These are phyloP conservation scores for Pisolithus albus DNA, from an alignment of 768 basidiomycete species.

Conservation along the genomic window DNA sequence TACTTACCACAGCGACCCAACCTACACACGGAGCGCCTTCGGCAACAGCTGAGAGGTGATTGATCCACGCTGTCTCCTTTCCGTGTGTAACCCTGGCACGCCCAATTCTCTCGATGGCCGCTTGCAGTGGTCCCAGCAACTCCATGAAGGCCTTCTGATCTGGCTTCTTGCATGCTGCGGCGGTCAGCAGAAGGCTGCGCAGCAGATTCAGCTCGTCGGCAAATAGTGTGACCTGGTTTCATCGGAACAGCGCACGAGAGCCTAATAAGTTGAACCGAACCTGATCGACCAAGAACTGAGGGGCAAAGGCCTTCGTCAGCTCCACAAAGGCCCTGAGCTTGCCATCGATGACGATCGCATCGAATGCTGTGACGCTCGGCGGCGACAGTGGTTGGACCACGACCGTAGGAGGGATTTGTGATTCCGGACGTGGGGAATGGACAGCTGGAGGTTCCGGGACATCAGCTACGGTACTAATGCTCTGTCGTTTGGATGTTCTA, in stretches of 20 bases:
- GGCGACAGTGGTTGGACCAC: slow-evolving; percentile 39
- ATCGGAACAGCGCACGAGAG: slow-evolving; percentile 1
- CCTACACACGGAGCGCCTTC: slow-evolving; percentile 78
- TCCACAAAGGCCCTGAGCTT: slow-evolving; percentile 70
- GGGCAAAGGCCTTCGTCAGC: slow-evolving; percentile 65
- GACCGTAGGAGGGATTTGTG: slow-evolving; percentile 32
- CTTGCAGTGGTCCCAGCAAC: slow-evolving; percentile 62
- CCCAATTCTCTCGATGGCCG: slow-evolving; percentile 67
- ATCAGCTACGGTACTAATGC: slow-evolving; percentile 27
- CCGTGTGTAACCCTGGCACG: slow-evolving; percentile 77
- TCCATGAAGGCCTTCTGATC: slow-evolving; percentile 48
- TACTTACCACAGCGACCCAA: slow-evolving; percentile 80
- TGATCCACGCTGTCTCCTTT: slow-evolving; percentile 75
- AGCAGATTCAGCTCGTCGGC: slow-evolving; percentile 62
- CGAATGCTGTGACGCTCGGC: slow-evolving; percentile 62
- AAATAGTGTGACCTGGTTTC: slow-evolving; percentile 57
- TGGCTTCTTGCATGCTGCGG: slow-evolving; percentile 75
- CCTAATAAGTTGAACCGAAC: slow-evolving; percentile 37
- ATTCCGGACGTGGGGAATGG: slow-evolving; percentile 29
- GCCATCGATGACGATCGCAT: slow-evolving; percentile 64
- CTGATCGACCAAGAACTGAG: slow-evolving; percentile 66
- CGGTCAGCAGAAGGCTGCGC: slow-evolving; percentile 59
- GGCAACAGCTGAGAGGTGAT: slow-evolving; percentile 72
- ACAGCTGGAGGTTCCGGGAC: slow-evolving; percentile 20
- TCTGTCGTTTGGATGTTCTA: slow-evolving; percentile 19